Percentiles rank a stretch among this genome's conserved stretches.
These are phyloP conservation scores for Lolium rigidum DNA, from an alignment of 176 grass and related monocot genomes.

Conservation along the genomic window DNA sequence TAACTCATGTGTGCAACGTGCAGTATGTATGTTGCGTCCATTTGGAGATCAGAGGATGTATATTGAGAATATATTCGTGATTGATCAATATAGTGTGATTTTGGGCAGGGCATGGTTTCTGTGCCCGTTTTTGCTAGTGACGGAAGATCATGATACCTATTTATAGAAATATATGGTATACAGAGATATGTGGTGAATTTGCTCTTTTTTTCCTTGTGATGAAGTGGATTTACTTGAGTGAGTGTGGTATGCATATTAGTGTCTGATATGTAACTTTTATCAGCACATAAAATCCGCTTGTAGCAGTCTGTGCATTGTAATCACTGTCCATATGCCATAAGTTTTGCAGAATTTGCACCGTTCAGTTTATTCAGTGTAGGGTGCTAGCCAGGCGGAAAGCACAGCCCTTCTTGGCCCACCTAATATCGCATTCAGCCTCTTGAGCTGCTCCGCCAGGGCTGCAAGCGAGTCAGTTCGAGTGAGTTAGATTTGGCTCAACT, in stretches of 20 bases:
- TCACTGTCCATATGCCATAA: too few species aligned
- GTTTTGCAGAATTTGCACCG: too few species aligned
- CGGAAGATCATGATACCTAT: neutral
- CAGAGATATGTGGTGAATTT: neutral
- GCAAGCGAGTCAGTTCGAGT: too few species aligned
- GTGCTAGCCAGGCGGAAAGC: too few species aligned
- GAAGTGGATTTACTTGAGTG: neutral
- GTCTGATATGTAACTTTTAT: too few species aligned
- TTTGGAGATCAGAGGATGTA: conserved; percentile 11
- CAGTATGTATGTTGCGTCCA: neutral
- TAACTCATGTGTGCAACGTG: neutral
- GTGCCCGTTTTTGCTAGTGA: neutral
- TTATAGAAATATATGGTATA: neutral
- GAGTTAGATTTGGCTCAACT: too few species aligned
- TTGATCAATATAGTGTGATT: conserved; percentile 23
- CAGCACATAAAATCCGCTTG: too few species aligned
- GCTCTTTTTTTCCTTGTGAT: neutral
- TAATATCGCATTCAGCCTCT: too few species aligned
- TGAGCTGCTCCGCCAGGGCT: too few species aligned
- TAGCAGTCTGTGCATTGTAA: too few species aligned
- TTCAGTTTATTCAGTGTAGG: too few species aligned
- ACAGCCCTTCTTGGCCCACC: too few species aligned
- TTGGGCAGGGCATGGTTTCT: neutral
- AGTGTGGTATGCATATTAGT: neutral
- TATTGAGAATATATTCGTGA: neutral